These are phyloP conservation scores for Alloascoidea hylecoeti DNA, from an alignment of 805 yeast species.

Conservation along the genomic window DNA sequence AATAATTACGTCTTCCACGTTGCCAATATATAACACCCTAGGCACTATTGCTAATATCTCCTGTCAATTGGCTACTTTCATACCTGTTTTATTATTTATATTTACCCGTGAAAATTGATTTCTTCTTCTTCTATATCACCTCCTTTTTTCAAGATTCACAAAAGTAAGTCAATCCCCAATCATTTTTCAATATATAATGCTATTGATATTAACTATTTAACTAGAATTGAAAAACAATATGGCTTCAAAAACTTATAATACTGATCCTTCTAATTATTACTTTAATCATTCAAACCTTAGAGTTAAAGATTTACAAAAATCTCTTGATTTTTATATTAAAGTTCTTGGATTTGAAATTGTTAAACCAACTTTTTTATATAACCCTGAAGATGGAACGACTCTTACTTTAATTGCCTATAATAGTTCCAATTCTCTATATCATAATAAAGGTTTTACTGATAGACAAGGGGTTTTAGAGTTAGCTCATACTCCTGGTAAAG, in stretches of 20 bases:
- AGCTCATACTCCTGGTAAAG: slow-evolving; percentile 68
- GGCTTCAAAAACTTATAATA: not conserved
- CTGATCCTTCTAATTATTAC: slow-evolving; percentile 3
- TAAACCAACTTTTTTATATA: slow-evolving; percentile 36
- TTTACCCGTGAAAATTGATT: too few species aligned
- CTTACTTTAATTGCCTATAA: slow-evolving; percentile 57
- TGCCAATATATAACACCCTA: too few species aligned
- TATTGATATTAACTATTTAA: too few species aligned
- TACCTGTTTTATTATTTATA: too few species aligned
- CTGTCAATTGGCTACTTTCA: too few species aligned
- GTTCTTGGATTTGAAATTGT: slow-evolving; percentile 76
- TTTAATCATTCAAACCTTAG: slow-evolving; percentile 44
- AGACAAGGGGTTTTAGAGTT: slow-evolving; percentile 68
- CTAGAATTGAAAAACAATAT: too few species aligned
- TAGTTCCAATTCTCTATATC: slow-evolving; percentile 23
- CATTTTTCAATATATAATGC: too few species aligned
- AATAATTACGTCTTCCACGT: too few species aligned
- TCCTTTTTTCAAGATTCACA: too few species aligned
- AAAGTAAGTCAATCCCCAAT: too few species aligned
- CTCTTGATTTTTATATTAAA: slow-evolving; percentile 60
- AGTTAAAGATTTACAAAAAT: slow-evolving; percentile 64
- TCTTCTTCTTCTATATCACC: too few species aligned
- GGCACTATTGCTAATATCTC: too few species aligned
- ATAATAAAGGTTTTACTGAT: slow-evolving; percentile 22
- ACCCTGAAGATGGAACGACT: slow-evolving; percentile 44